These are phyloP conservation scores for Pascua guehoae DNA, from an alignment of 1,284 basidiomycete genomes.

Conservation along the genomic window DNA sequence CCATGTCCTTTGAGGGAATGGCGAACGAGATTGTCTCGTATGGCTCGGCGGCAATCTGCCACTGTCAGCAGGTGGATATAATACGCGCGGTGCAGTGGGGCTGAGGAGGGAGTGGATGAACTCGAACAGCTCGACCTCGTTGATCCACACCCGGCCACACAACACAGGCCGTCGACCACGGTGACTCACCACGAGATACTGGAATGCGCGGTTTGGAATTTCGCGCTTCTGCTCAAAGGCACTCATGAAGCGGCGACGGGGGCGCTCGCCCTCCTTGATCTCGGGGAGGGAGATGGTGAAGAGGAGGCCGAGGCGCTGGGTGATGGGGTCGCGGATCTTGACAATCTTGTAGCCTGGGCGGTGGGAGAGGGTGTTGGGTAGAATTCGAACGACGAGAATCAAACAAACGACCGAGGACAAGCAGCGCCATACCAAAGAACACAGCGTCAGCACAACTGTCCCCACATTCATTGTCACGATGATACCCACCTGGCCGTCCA, in stretches of 20 bases:
- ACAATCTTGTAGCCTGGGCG: conserved; percentile 51
- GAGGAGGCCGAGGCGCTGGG: conserved; percentile 72
- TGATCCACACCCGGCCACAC: too few relatives aligned
- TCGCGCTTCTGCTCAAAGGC: conserved; percentile 97
- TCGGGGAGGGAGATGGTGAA: conserved; percentile 95
- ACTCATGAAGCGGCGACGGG: conserved; percentile 92
- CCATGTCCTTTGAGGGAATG: conserved; percentile 95
- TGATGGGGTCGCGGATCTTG: conserved; percentile 53
- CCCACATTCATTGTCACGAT: not conserved
- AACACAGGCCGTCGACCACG: not conserved
- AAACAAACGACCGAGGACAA: conserved; percentile 14
- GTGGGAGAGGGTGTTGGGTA: not conserved
- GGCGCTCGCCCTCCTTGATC: conserved; percentile 80
- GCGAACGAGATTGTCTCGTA: conserved; percentile 99
- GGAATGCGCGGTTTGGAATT: conserved; percentile 89
- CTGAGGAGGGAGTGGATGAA: too few relatives aligned
- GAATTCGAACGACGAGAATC: not conserved
- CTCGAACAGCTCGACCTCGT: too few relatives aligned
- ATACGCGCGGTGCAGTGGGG: too few relatives aligned
- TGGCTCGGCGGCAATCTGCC: conserved; percentile 91
- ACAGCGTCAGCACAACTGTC: not conserved
- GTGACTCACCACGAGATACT: conserved; percentile 85
- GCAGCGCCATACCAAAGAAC: not conserved
- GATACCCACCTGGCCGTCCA: conserved; percentile 70
- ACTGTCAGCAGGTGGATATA: not conserved